A percentile compares a stretch with the other conserved stretches of the same genome.
Conservation (phyloP, 805 yeast genomes). For the Kodamaea neixiangensis region DNA sequence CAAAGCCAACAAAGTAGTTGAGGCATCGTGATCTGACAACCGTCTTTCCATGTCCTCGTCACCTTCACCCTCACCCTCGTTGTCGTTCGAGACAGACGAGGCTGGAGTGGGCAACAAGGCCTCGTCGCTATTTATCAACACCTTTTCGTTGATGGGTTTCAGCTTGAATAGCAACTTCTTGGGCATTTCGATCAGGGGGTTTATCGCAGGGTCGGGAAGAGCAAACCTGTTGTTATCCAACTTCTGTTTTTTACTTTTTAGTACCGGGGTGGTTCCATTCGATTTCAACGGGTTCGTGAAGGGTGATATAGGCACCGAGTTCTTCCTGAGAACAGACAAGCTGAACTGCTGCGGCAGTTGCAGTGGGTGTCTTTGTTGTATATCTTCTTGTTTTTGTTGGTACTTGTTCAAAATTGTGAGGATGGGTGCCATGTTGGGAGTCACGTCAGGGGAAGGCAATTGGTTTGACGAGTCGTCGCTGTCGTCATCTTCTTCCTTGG, state of each 20-base stretch:
- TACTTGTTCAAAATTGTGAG: conserved; percentile 30
- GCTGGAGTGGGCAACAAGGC: conserved; percentile 8
- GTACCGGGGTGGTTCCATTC: conserved; percentile 11
- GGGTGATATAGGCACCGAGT: conserved; percentile 23
- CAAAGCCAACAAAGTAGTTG: conserved; percentile 39
- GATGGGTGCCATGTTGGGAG: conserved; percentile 40
- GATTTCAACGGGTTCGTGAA: conserved; percentile 30
- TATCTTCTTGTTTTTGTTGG: conserved; percentile 9
- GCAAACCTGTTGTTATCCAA: conserved; percentile 21
- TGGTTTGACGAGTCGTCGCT: conserved; percentile 12
- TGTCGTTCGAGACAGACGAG: conserved; percentile 16
- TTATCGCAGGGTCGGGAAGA: conserved; percentile 44
- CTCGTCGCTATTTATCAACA: conserved; percentile 13
- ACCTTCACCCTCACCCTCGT: conserved; percentile 19
- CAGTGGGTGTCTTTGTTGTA: conserved; percentile 6
- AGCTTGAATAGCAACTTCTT: conserved; percentile 32
- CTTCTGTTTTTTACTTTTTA: not conserved
- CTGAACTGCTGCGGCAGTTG: conserved; percentile 11
- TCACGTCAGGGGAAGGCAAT: conserved; percentile 37
- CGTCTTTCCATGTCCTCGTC: conserved; percentile 13
- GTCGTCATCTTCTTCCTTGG: conserved; percentile 8
- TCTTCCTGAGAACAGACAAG: conserved; percentile 11
- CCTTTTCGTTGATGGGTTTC: conserved; percentile 27
- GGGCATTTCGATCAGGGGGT: conserved; percentile 24
- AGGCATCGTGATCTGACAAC: conserved; percentile 35